phyloP scores from a whole-genome alignment of 345 rosid genomes.

The Citrus reticulata region DNA sequence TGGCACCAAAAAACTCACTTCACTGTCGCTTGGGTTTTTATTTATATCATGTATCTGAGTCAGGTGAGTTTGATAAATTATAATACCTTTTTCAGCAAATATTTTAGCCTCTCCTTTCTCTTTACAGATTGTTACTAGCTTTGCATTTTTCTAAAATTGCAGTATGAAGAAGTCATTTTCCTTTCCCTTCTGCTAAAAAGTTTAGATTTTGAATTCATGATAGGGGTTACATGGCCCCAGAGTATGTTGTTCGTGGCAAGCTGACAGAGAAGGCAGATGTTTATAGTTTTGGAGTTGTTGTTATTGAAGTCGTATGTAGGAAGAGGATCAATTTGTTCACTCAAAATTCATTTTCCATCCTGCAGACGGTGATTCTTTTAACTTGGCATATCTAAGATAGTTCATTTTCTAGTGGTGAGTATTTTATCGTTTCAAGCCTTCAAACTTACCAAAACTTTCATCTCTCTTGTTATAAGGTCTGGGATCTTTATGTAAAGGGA shows the following conservation, averaged over 20 bases:
- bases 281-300: slow-evolving; percentile 78
- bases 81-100: not conserved
- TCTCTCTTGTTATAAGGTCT: slow-evolving; percentile 37
- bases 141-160: not conserved
- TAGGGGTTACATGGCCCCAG: slow-evolving; percentile 97
- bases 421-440: not conserved
- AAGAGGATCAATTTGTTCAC: slow-evolving; percentile 48
- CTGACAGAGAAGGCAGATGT: slow-evolving; percentile 84
- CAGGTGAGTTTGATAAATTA: not conserved
- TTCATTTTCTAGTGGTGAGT: not conserved
- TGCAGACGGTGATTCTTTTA: slow-evolving; percentile 48
- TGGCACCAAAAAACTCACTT: not conserved
- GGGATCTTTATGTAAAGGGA: slow-evolving; percentile 46
- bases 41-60: not conserved
- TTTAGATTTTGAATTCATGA: not conserved
- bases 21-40: not conserved
- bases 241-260: slow-evolving; percentile 68
- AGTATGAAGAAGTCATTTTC: too few relatives aligned
- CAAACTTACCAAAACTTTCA: not conserved
- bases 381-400: not conserved
- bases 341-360: slow-evolving; percentile 39
- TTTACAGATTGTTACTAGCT: not conserved
- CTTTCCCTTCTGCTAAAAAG: too few relatives aligned
- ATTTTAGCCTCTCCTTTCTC: not conserved
- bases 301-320: slow-evolving; percentile 65